phyloP scores from a whole-genome alignment of 495 filamentous ascomycete genomes.

The Tuber borchii region DNA sequence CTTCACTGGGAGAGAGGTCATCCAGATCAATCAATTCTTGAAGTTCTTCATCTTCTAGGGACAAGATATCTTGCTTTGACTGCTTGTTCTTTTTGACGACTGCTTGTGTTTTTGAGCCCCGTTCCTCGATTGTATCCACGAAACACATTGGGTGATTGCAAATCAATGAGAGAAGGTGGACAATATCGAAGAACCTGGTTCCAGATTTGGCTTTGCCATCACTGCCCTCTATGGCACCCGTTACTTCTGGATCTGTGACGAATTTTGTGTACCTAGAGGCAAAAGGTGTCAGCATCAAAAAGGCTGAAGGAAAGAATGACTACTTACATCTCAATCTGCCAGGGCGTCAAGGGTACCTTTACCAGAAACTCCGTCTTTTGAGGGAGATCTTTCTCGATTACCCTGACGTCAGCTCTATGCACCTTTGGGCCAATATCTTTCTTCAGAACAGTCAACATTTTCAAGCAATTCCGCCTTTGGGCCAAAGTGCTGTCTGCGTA shows the following conservation, averaged over 20 bases:
- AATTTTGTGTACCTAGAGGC: conserved; percentile 23
- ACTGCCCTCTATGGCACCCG: conserved; percentile 19
- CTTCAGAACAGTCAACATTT: conserved; percentile 64
- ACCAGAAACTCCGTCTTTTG: conserved; percentile 76
- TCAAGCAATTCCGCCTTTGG: conserved; percentile 55
- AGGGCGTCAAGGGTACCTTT: conserved; percentile 58
- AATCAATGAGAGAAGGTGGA: conserved; percentile 54
- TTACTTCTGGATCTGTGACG: conserved; percentile 26
- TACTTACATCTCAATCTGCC: conserved; percentile 52
- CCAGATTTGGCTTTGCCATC: conserved; percentile 14
- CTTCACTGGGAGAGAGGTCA: conserved; percentile 33
- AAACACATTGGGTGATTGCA: conserved; percentile 72
- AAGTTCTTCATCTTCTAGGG: conserved; percentile 31
- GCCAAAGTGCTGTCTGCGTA: conserved; percentile 53
- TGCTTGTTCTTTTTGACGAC: conserved; percentile 14
- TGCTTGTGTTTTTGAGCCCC: conserved; percentile 20
- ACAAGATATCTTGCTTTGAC: conserved; percentile 16
- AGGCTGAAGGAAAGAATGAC: background rate
- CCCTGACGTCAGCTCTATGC: conserved; percentile 62
- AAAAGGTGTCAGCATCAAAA: conserved; percentile 10
- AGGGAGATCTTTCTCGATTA: conserved; percentile 59
- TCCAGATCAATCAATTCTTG: conserved; percentile 31
- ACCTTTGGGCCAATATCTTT: conserved; percentile 70
- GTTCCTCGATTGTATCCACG: conserved; percentile 47
- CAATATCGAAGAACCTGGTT: conserved; percentile 32